phyloP scores from a whole-genome alignment of 805 yeast species.

The Wickerhamia fluorescens region DNA sequence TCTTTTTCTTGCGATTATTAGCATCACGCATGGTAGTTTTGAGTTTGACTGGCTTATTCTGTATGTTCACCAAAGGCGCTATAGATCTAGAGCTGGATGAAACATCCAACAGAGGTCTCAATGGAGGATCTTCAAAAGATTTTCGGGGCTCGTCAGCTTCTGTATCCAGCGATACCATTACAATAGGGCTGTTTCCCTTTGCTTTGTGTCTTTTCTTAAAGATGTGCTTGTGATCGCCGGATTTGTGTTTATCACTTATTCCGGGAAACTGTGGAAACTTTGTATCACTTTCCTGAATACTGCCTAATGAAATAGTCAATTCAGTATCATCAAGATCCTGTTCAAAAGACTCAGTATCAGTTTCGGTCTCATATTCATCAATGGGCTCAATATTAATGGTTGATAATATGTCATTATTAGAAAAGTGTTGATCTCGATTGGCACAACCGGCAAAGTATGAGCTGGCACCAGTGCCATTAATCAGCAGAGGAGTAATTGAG shows the following conservation, averaged over 20 bases:
- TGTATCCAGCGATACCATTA: no score
- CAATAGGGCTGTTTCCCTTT: slow-evolving; percentile 2
- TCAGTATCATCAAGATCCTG: slow-evolving; percentile 4
- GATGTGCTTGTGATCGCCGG: slow-evolving; percentile 8
- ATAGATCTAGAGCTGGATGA: slow-evolving; percentile 2
- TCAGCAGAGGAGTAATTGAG: no score
- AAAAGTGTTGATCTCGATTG: no score
- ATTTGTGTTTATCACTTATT: slow-evolving; percentile 9
- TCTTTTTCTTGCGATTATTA: slow-evolving; percentile 30
- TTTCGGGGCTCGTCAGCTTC: no score
- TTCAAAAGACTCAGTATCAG: slow-evolving; percentile 3
- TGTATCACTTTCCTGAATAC: no score
- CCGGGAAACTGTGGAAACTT: slow-evolving; percentile 35
- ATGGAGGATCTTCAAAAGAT: no score
- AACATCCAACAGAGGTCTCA: no score
- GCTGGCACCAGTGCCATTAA: no score
- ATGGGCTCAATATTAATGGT: no score
- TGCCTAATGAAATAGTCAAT: no score
- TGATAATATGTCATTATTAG: no score
- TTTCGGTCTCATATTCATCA: slow-evolving; percentile 1
- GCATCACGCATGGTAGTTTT: slow-evolving; percentile 47
- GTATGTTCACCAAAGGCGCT: slow-evolving; percentile 1
- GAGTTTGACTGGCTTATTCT: slow-evolving; percentile 27
- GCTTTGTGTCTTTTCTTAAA: slow-evolving; percentile 16
- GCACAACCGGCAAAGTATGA: no score